These are phyloP conservation scores for Quillaja saponaria DNA, from an alignment of 306 rosid species.

Conservation along the genomic window DNA sequence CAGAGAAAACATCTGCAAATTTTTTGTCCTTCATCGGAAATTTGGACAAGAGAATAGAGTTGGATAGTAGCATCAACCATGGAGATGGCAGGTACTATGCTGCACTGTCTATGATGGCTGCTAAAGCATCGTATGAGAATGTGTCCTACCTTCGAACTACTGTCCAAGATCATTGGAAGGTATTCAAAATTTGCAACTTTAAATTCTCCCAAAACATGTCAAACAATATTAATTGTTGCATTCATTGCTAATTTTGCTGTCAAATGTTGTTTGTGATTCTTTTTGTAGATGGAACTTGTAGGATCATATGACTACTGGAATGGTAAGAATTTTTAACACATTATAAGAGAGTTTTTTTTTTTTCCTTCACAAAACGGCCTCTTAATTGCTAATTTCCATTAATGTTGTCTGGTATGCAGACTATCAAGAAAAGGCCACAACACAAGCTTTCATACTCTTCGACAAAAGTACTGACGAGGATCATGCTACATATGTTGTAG, in stretches of 20 bases:
- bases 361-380: too few relatives aligned
- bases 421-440: constrained; percentile 59
- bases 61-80: constrained; percentile 41
- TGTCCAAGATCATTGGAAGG: constrained; percentile 56
- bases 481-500: constrained; percentile 57
- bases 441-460: constrained; percentile 54
- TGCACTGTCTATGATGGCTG: constrained; percentile 61
- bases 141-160: constrained; percentile 40
- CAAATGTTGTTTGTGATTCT: background rate
- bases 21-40: constrained; percentile 56
- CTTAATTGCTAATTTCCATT: background rate
- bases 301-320: constrained; percentile 73
- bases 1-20: constrained; percentile 38
- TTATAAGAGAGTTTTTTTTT: too few relatives aligned
- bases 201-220: too few relatives aligned
- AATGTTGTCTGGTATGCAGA: constrained; percentile 34
- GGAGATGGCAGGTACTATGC: constrained; percentile 45
- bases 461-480: constrained; percentile 49
- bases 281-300: constrained; percentile 61
- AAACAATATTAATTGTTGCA: too few relatives aligned
- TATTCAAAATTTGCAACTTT: background rate
- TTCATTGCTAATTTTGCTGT: background rate
- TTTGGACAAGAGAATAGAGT: constrained; percentile 47
- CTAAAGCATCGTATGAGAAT: constrained; percentile 67
- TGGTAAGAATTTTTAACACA: constrained; percentile 41